Conservation (phyloP, 2,329 filamentous ascomycete genomes). For the Xylariaceae sp. region DNA sequence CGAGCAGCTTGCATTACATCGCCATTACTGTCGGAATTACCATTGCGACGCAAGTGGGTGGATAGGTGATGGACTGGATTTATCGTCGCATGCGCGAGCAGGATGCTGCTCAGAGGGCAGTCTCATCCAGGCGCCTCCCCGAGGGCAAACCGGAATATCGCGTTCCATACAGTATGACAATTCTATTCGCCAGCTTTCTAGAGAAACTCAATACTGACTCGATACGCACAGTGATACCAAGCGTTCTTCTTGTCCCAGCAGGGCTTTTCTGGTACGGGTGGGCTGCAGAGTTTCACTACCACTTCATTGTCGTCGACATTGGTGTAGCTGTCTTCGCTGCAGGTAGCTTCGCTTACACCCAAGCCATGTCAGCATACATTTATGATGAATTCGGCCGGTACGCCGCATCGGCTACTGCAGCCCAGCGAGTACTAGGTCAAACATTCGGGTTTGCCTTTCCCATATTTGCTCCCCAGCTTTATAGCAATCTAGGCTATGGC, state of each 20-base stretch:
- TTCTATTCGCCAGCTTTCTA: not conserved
- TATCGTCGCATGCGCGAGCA: slow-evolving; percentile 26
- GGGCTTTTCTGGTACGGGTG: slow-evolving; percentile 56
- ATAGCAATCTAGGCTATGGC: slow-evolving; percentile 36
- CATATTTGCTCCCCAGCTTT: slow-evolving; percentile 46
- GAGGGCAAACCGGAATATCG: slow-evolving; percentile 42
- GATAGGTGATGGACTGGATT: slow-evolving; percentile 35
- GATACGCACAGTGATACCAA: slow-evolving; percentile 21
- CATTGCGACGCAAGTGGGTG: slow-evolving; percentile 35
- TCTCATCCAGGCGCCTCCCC: not conserved
- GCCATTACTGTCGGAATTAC: slow-evolving; percentile 43
- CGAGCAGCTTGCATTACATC: slow-evolving; percentile 48
- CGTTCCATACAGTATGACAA: slow-evolving; percentile 32
- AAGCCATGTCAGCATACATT: slow-evolving; percentile 52
- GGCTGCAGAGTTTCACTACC: slow-evolving; percentile 46
- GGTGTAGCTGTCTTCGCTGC: slow-evolving; percentile 51
- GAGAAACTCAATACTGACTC: not conserved
- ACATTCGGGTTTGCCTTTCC: slow-evolving; percentile 54
- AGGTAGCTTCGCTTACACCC: slow-evolving; percentile 50
- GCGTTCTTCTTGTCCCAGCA: slow-evolving; percentile 45
- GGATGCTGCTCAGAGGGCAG: slow-evolving; percentile 1
- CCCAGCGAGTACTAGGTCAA: slow-evolving; percentile 49
- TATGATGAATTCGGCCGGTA: slow-evolving; percentile 44
- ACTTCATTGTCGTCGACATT: slow-evolving; percentile 58
- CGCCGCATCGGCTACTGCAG: slow-evolving; percentile 42